Base-by-base conservation (phyloP, 345 rosid species). In the Aethionema arabicum region DNA sequence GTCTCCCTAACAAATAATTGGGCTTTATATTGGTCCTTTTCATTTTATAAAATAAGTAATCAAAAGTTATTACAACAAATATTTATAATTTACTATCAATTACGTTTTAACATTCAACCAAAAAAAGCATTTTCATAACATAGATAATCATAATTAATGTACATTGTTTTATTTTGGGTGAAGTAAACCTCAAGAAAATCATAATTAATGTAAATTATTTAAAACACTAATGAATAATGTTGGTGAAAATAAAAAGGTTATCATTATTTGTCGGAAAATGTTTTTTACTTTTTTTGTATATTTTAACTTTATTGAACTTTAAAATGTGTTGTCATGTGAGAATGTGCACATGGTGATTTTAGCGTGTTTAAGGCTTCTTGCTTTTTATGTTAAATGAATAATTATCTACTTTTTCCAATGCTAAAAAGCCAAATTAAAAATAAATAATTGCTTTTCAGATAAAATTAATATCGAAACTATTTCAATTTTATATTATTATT, bases 351-450 rank as follows among this genome's bases (percentile, higher is more conserved):
- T 70, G 68, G 62, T 50, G 57, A 69, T 54, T 62, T 62, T 54
- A 39, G 73, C 68, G 68, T 69, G 73, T 68, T 61, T 55, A 61
- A 61, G 62, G 57, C 68, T 32, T 69, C 63, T 47, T 69, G 52
- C 57, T 69, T 61, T 61, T 47, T 40, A 53, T 61, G 42, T 46
- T 45, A 37, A 21, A 21, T 21, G 27, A 21, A 21, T 21, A 21
- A 61, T 36, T 12, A 68, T 68, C 41, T 44, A 68, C 67, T 68
- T 68, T 68, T 68, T 68, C 35, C 61, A 53, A 46, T 61, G n/a
- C 15, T 37, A 44, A 61, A 35, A 53, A 53, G 61, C 37, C 30
- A 61, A 30, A 45, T 52, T 13, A 52, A 21, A 10, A 12, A 3
- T 31, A 47, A 67, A 33, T 4, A 55, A 11, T 37, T 66, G 57